phyloP scores from a whole-genome alignment of 495 filamentous ascomycete genomes.

The Hypoxylon perforatum region DNA sequence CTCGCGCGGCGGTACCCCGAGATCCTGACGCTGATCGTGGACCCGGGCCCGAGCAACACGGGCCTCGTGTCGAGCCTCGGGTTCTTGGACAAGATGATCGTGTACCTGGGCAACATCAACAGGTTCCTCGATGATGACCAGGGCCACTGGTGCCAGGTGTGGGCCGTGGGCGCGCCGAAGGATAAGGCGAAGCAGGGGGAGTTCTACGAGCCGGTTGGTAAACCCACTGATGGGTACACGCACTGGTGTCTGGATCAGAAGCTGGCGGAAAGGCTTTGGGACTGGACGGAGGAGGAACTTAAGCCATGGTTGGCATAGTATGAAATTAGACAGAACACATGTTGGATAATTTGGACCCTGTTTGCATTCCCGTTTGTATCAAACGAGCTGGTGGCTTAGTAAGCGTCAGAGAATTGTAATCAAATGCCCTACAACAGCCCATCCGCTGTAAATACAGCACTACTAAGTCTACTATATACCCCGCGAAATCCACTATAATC shows the following conservation, averaged over 20 bases:
- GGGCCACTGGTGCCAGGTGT: constrained; percentile 69
- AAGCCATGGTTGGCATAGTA: not conserved
- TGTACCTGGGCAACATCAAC: constrained; percentile 33
- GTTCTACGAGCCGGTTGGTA: constrained; percentile 32
- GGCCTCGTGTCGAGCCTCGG: constrained; percentile 52
- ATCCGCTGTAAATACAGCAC: too few relatives aligned
- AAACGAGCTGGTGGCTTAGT: too few relatives aligned
- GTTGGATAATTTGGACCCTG: not conserved
- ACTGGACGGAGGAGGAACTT: constrained; percentile 67
- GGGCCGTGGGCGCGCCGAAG: constrained; percentile 50
- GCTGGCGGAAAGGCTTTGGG: constrained; percentile 64
- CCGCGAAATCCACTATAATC: too few relatives aligned
- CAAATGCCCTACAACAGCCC: too few relatives aligned
- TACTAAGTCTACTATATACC: too few relatives aligned
- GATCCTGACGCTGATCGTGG: constrained; percentile 66
- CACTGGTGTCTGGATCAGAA: constrained; percentile 55
- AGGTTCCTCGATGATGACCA: constrained; percentile 33
- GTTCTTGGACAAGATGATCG: constrained; percentile 34
- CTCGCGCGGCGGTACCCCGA: constrained; percentile 67
- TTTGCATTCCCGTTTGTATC: not conserved
- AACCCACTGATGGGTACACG: constrained; percentile 7
- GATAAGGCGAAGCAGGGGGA: constrained; percentile 21
- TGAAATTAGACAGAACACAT: not conserved
- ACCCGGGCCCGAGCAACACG: constrained; percentile 72
- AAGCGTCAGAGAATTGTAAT: too few relatives aligned